Conservation (phyloP, 192 early-diverging fungal genomes). For the Polychytrium aggregatum region DNA sequence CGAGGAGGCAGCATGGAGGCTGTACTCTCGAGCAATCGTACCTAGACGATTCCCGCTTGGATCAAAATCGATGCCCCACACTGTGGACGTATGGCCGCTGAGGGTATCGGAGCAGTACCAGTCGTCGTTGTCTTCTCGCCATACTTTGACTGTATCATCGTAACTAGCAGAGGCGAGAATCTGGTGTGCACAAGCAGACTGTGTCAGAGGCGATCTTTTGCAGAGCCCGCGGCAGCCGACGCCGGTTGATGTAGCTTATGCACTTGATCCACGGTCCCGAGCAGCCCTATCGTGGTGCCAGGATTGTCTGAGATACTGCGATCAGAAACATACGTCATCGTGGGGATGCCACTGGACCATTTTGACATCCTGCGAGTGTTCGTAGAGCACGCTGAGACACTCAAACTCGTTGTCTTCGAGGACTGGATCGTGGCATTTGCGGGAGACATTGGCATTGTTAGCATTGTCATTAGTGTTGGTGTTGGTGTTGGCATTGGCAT, state of each 20-base stretch:
- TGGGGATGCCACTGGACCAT: slow-evolving; percentile 85
- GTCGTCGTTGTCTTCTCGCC: slow-evolving; percentile 92
- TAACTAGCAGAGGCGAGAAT: slow-evolving; percentile 80
- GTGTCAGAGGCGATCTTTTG: too few species aligned
- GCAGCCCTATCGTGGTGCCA: too few species aligned
- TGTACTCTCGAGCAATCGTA: neutral
- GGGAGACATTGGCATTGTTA: neutral
- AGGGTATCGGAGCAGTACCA: slow-evolving; percentile 88
- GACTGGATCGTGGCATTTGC: too few species aligned
- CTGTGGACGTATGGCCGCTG: slow-evolving; percentile 76
- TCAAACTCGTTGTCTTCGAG: slow-evolving; percentile 86
- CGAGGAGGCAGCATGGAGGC: slow-evolving; percentile 39
- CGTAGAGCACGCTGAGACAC: slow-evolving; percentile 85
- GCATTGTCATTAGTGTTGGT: too few species aligned
- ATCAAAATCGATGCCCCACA: slow-evolving; percentile 90
- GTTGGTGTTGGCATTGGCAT: too few species aligned
- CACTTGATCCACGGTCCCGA: too few species aligned
- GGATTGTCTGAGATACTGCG: too few species aligned
- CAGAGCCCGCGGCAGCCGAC: too few species aligned
- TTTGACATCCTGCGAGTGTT: slow-evolving; percentile 96
- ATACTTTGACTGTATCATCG: slow-evolving; percentile 89
- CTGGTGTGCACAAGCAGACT: slow-evolving; percentile 8
- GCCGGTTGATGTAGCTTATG: too few species aligned
- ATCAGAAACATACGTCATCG: slow-evolving; percentile 60
- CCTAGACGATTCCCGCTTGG: slow-evolving; percentile 23